Conservation (phyloP, 2,329 filamentous ascomycete genomes). For the Fusarium sp. region DNA sequence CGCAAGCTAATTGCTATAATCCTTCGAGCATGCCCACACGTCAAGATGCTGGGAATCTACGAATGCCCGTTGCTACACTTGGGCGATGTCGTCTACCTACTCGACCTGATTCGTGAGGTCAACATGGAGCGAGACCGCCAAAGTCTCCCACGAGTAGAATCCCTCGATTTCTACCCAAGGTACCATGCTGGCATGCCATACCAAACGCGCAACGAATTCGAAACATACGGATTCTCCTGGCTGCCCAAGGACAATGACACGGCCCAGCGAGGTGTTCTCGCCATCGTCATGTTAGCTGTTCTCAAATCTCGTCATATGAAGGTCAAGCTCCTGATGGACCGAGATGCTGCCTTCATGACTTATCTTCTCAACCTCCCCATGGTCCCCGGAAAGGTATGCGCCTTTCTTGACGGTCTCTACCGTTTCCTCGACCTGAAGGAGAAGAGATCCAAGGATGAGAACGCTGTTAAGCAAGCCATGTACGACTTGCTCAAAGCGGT, state of each 20-base stretch:
- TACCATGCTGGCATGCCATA: slow-evolving; percentile 48
- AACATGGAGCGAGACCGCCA: slow-evolving; percentile 42
- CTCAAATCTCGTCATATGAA: slow-evolving; percentile 49
- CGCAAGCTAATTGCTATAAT: slow-evolving; percentile 51
- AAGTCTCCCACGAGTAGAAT: slow-evolving; percentile 30
- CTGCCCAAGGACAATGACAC: slow-evolving; percentile 36
- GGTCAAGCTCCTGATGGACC: slow-evolving; percentile 47
- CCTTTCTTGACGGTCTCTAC: slow-evolving; percentile 51
- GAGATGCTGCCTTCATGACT: slow-evolving; percentile 46
- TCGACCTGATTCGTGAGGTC: slow-evolving; percentile 53
- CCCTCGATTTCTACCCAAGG: slow-evolving; percentile 51
- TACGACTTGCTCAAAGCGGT: slow-evolving; percentile 52
- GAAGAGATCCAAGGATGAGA: background rate
- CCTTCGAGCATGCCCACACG: slow-evolving; percentile 47
- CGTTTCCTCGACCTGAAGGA: slow-evolving; percentile 44
- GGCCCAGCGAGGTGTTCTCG: slow-evolving; percentile 50
- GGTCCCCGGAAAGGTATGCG: slow-evolving; percentile 43
- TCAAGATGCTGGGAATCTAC: slow-evolving; percentile 52
- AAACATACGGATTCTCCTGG: slow-evolving; percentile 50
- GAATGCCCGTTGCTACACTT: slow-evolving; percentile 53
- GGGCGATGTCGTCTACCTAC: slow-evolving; percentile 50
- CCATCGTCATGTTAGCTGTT: slow-evolving; percentile 50
- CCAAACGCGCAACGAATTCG: background rate
- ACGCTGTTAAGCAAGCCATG: slow-evolving; percentile 32
- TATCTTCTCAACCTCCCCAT: slow-evolving; percentile 49